A percentile compares a stretch with the other conserved stretches of the same genome.
These are phyloP conservation scores for Hygrocybe coccinea DNA, from an alignment of 768 basidiomycete species.

Conservation along the genomic window DNA sequence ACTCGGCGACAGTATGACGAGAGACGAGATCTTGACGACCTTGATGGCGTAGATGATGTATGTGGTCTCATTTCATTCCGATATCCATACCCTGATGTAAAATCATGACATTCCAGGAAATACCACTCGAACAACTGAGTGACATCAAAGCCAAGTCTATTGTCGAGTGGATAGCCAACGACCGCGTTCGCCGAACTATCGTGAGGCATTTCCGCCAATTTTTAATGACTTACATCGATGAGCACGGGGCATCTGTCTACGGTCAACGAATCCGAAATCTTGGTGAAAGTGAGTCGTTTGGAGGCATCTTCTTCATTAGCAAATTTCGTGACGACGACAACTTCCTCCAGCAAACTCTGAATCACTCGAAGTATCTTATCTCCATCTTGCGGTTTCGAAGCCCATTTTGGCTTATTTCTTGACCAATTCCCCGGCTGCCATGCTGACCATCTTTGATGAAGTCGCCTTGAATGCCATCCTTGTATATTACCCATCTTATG, in stretches of 20 bases:
- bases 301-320: not conserved
- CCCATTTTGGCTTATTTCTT: conserved; percentile 97
- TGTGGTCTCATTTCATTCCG: conserved; percentile 24
- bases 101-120: conserved; percentile 52
- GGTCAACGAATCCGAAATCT: conserved; percentile 89
- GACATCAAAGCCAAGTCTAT: conserved; percentile 98
- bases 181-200: conserved; percentile 85
- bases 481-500: conserved; percentile 92
- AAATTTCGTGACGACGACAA: conserved; percentile 7
- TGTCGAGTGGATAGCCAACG: conserved; percentile 94
- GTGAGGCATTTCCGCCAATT: conserved; percentile 92
- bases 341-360: conserved; percentile 78
- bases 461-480: conserved; percentile 92
- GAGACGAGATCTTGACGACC: conserved; percentile 81
- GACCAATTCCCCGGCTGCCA: conserved; percentile 87
- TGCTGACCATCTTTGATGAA: conserved; percentile 92
- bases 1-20: conserved; percentile 94
- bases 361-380: conserved; percentile 94
- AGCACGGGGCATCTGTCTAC: conserved; percentile 86
- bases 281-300: conserved; percentile 73
- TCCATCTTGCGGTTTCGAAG: conserved; percentile 89
- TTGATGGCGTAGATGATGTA: conserved; percentile 85
- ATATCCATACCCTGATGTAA: conserved; percentile 9
- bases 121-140: conserved; percentile 91
- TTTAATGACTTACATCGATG: conserved; percentile 93